Evolutionary conservation across 192 early-diverging fungal species (phyloP).

Genomic region (Entomortierella chlamydospora): DNA sequence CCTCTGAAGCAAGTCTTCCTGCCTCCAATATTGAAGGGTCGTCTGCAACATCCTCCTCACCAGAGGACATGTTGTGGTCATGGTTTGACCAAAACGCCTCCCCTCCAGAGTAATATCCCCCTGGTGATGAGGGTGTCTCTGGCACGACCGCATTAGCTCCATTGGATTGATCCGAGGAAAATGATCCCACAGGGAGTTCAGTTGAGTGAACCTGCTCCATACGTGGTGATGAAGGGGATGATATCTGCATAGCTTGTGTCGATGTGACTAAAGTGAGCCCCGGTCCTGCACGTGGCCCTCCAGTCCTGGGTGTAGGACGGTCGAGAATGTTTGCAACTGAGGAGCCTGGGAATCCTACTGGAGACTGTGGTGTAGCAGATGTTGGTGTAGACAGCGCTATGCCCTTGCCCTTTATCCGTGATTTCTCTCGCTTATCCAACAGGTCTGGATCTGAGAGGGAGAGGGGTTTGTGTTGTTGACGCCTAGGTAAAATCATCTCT

Average conservation of each 20-base stretch:
- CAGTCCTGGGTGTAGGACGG: not conserved
- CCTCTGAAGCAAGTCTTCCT: slow-evolving; percentile 26
- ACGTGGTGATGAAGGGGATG: slow-evolving; percentile 18
- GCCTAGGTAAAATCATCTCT: slow-evolving; percentile 16
- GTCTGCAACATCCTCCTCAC: slow-evolving; percentile 27
- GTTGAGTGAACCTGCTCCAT: slow-evolving; percentile 28
- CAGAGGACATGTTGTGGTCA: slow-evolving; percentile 13
- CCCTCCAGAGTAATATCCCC: slow-evolving; percentile 28
- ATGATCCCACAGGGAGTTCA: slow-evolving; percentile 10
- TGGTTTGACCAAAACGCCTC: slow-evolving; percentile 11
- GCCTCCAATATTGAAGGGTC: slow-evolving; percentile 11
- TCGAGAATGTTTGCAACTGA: slow-evolving; percentile 6
- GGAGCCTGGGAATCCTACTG: not conserved
- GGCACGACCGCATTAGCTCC: not conserved
- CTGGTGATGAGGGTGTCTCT: slow-evolving; percentile 35
- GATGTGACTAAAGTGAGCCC: slow-evolving; percentile 29
- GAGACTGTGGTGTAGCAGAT: not conserved
- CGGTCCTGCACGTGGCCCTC: not conserved
- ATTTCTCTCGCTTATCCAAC: slow-evolving; percentile 8
- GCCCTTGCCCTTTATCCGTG: not conserved
- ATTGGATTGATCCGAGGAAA: slow-evolving; percentile 24
- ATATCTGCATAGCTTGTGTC: slow-evolving; percentile 25
- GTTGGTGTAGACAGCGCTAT: not conserved
- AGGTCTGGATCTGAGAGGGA: slow-evolving; percentile 25
- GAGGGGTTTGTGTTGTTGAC: slow-evolving; percentile 4